Base-by-base conservation (phyloP, 306 rosid genomes). In the Quercus glauca region DNA sequence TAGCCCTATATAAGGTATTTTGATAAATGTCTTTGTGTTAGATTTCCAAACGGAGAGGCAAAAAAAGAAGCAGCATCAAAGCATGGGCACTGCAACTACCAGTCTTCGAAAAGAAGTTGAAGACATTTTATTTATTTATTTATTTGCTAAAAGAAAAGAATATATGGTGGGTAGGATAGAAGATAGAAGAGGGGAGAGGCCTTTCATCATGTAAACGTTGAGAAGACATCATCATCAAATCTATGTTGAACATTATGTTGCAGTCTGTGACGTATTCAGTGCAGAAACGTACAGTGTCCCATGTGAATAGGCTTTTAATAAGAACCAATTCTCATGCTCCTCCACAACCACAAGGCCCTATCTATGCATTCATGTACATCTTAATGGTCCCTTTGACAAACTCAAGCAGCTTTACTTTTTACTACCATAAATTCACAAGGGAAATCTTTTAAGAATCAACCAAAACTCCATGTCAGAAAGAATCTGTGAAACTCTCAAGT, bases 271-370 rank as follows among this genome's bases (percentile, higher is more conserved):
- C 31, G 53, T 10, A 75, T 25, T 61, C 43, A 73, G 37, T 58
- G 69, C 73, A 79, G 78, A 72, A 31, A 52, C 21, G 83, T 85
- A 81, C 76, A 31, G n/a, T 19, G 61, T 57, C 76, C 73, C 84
- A 76, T 72, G 81, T 76, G 87, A 79, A 53, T 35, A 37, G 43
- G 10, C 43, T 37, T 33, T 37, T 7, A 37, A 37, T 41, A 41
- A 41, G 45, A 41, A 41, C 33, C 37, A 14, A 2, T 14, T 21
- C 6, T 4, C 18, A 8, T 20, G 6, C 52, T 28, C 18, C 6
- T 19, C 56, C 35, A 55, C n/a, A 21, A 2, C 45, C 45, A 41
- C 45, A 10, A 5, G 8, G 52, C 19, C 5, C 1, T 13, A 25
- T 1, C 59, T 35, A 9, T 23, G 28, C 58, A n/a, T 33, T 74